These are phyloP conservation scores for Sporothrix globosa DNA, from an alignment of 2,329 filamentous ascomycete species.

Conservation along the genomic window DNA sequence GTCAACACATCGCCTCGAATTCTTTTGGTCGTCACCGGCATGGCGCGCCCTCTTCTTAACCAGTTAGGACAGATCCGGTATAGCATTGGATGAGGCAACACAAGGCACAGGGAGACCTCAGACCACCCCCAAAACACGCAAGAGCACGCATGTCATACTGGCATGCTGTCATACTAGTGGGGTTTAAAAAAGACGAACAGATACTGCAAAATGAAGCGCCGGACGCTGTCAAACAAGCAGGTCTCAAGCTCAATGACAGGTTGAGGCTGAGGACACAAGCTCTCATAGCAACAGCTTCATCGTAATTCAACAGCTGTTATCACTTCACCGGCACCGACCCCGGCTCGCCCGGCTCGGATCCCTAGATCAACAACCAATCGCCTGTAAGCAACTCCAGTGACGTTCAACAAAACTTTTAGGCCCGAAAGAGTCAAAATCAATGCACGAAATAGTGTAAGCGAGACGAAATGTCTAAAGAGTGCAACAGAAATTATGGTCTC, in stretches of 20 bases:
- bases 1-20: neutral
- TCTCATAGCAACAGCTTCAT: no score
- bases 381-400: no score
- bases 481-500: neutral
- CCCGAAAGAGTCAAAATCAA: no score
- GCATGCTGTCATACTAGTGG: no score
- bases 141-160: neutral
- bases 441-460: neutral
- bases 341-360: no score
- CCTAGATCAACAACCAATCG: no score
- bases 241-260: no score
- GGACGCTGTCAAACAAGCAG: no score
- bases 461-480: neutral
- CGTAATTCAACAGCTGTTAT: no score
- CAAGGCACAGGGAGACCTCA: conserved; percentile 19
- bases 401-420: neutral
- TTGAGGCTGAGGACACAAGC: no score
- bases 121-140: conserved; percentile 24
- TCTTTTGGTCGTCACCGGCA: no score
- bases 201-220: neutral
- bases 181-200: neutral
- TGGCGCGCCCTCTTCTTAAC: neutral
- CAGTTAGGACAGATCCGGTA: conserved; percentile 1
- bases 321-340: no score
- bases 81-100: conserved; percentile 21